Percentiles rank a stretch among this genome's conserved stretches.
Conservation (phyloP, 148 eudicot species). For the Spergularia marina region DNA sequence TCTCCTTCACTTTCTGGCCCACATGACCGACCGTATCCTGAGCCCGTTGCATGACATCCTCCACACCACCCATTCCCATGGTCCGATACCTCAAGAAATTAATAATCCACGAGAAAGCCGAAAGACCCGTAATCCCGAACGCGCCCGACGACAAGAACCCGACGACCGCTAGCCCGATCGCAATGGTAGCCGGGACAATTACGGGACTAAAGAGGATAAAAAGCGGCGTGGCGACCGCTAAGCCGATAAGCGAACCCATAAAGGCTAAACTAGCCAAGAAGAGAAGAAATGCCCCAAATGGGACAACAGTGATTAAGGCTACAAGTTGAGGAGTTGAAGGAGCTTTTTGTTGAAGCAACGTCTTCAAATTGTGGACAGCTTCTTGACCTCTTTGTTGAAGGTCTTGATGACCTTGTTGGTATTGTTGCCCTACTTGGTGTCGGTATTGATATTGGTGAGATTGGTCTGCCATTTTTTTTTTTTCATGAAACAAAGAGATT, state of each 20-base stretch:
- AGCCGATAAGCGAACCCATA: constrained; percentile 42
- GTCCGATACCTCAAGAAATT: constrained; percentile 28
- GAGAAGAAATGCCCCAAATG: constrained; percentile 47
- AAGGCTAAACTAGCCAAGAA: constrained; percentile 44
- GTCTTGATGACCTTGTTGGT: constrained; percentile 1
- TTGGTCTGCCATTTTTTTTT: constrained; percentile 21
- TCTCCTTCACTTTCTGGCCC: constrained; percentile 47
- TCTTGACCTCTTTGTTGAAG: constrained; percentile 29
- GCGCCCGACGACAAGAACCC: constrained; percentile 59
- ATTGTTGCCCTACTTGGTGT: not conserved
- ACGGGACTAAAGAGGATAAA: constrained; percentile 70
- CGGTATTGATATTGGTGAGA: constrained; percentile 5
- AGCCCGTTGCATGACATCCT: constrained; percentile 18
- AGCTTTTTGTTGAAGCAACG: constrained; percentile 25
- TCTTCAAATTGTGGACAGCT: constrained; percentile 21
- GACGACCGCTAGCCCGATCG: constrained; percentile 38
- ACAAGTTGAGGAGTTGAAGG: constrained; percentile 37
- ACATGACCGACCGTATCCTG: constrained; percentile 27
- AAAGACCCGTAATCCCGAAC: constrained; percentile 50
- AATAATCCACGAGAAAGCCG: constrained; percentile 50
- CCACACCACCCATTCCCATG: constrained; percentile 24
- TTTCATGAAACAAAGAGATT: not conserved
- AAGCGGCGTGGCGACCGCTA: constrained; percentile 45
- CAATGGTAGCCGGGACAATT: constrained; percentile 52
- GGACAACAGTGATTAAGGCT: constrained; percentile 41